Conservation (phyloP, 2,329 filamentous ascomycete species). For the Coniochaeta ligniaria region DNA sequence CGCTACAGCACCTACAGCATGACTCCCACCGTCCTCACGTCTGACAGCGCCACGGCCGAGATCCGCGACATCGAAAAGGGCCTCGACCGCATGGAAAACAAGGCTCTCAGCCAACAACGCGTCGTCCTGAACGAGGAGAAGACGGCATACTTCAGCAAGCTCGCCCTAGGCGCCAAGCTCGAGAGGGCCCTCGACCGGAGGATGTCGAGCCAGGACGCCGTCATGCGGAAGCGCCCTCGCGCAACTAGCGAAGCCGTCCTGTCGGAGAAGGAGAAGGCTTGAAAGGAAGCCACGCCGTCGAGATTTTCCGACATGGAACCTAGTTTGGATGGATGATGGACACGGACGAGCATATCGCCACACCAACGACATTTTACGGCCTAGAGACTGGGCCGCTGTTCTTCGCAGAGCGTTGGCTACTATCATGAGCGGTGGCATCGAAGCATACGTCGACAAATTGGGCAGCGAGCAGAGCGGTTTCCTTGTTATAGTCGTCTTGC, state of each 20-base stretch:
- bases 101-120: conserved; percentile 74
- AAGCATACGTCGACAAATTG: not conserved
- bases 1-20: conserved; percentile 56
- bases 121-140: conserved; percentile 75
- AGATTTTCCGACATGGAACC: not conserved
- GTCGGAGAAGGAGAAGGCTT: conserved; percentile 28
- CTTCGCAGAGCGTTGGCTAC: not conserved
- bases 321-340: not conserved
- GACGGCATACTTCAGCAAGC: conserved; percentile 73
- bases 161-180: conserved; percentile 83
- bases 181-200: conserved; percentile 79
- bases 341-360: not conserved
- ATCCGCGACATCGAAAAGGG: conserved; percentile 67
- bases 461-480: not conserved
- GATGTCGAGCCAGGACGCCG: conserved; percentile 84
- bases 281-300: not conserved
- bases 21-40: conserved; percentile 44
- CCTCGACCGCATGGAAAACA: conserved; percentile 84
- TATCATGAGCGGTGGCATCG: not conserved
- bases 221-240: conserved; percentile 54
- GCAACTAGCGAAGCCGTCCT: conserved; percentile 9
- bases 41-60: conserved; percentile 48
- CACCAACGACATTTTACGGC: no score
- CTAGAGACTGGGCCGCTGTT: no score
- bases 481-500: not conserved